Conservation (phyloP, 805 yeast species). For the Candida xyloterini region DNA sequence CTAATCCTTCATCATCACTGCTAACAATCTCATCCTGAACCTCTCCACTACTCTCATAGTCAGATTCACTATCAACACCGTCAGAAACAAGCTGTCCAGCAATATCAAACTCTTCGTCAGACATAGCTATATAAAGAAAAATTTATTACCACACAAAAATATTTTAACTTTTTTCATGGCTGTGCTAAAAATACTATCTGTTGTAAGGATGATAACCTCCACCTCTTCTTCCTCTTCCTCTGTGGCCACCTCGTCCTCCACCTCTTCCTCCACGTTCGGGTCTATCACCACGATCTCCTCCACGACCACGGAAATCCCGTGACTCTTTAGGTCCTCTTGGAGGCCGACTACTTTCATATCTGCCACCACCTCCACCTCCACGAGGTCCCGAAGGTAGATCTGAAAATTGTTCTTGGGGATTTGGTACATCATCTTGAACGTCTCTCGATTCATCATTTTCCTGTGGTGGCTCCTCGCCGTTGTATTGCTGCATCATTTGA, state of each 20-base stretch:
- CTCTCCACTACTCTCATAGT: conserved; percentile 29
- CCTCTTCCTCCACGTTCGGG: not conserved
- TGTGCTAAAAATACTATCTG: conserved; percentile 15
- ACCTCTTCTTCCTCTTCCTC: conserved; percentile 11
- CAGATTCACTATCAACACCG: conserved; percentile 22
- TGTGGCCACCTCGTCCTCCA: conserved; percentile 3
- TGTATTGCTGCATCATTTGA: conserved; percentile 17
- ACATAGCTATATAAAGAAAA: conserved; percentile 6
- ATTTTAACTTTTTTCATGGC: conserved; percentile 9
- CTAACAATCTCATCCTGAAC: conserved; percentile 53
- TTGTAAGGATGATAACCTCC: conserved; percentile 33
- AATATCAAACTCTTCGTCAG: conserved; percentile 53
- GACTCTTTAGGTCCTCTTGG: conserved; percentile 20
- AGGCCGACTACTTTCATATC: conserved; percentile 14
- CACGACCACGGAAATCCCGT: conserved; percentile 17
- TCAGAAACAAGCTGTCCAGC: conserved; percentile 56
- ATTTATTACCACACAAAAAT: conserved; percentile 11
- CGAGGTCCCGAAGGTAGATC: conserved; percentile 35
- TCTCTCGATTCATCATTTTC: conserved; percentile 14
- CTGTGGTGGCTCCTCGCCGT: conserved; percentile 10
- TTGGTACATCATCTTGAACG: conserved; percentile 35
- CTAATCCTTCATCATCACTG: conserved; percentile 42
- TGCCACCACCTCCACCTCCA: conserved; percentile 26
- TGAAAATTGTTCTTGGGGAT: conserved; percentile 33
- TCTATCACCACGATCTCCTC: conserved; percentile 21